Evolutionary conservation across 2,329 filamentous ascomycete species (phyloP).

Genomic region (Emergomyces africanus): DNA sequence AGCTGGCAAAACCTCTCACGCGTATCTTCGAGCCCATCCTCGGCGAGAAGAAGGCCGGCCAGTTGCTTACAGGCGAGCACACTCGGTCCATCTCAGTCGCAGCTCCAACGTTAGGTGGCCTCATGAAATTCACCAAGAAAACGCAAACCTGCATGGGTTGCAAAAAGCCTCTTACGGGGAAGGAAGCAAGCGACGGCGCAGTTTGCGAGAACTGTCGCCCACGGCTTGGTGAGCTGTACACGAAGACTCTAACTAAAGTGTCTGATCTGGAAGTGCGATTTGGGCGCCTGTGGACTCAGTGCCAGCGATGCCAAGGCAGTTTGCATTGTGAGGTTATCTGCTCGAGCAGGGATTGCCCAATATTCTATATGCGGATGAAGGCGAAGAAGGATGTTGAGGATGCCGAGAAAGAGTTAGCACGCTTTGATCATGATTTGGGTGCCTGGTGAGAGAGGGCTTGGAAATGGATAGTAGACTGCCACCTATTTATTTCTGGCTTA

Average conservation of each 20-base stretch:
- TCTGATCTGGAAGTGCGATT: constrained; percentile 91
- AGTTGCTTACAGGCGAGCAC: constrained; percentile 80
- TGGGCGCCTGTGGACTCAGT: constrained; percentile 91
- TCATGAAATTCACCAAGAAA: constrained; percentile 99
- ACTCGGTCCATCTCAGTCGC: constrained; percentile 90
- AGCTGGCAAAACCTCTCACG: constrained; percentile 83
- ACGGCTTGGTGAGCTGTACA: constrained; percentile 83
- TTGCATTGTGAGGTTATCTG: constrained; percentile 99
- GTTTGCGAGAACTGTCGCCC: constrained; percentile 79
- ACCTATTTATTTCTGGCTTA: neutral
- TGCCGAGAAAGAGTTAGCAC: constrained; percentile 71
- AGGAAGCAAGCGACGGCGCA: constrained; percentile 68
- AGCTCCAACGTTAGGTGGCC: constrained; percentile 75
- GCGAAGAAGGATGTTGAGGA: constrained; percentile 98
- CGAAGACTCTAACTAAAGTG: constrained; percentile 74
- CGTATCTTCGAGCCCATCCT: constrained; percentile 98
- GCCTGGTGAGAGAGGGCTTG: constrained; percentile 39
- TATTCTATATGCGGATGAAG: constrained; percentile 99
- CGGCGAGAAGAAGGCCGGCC: constrained; percentile 79
- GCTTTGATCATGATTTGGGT: constrained; percentile 79
- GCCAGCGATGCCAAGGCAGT: constrained; percentile 92
- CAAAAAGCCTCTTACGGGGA: constrained; percentile 82
- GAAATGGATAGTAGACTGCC: neutral
- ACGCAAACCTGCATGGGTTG: constrained; percentile 98
- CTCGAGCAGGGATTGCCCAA: constrained; percentile 89